Evolutionary conservation across 2,329 filamentous ascomycete genomes (phyloP).

Genomic region (Calonectria pteridis): DNA sequence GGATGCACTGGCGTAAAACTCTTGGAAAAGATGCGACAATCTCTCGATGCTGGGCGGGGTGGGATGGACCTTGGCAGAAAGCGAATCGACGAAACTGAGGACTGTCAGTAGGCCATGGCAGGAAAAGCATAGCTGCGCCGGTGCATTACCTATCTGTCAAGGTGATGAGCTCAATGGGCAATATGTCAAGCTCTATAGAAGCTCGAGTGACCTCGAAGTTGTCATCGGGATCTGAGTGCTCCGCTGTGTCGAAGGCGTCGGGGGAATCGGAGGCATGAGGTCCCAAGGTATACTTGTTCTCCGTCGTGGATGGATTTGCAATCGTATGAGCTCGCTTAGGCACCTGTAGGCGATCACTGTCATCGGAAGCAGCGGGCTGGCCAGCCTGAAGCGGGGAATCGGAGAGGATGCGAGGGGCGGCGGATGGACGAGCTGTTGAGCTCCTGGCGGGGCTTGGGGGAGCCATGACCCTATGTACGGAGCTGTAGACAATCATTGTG

Average conservation of each 20-base stretch:
- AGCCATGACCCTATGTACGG: conserved; percentile 50
- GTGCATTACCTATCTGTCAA: conserved; percentile 81
- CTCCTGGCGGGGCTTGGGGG: conserved; percentile 46
- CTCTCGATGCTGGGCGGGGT: conserved; percentile 86
- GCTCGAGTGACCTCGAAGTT: conserved; percentile 60
- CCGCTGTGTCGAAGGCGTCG: conserved; percentile 64
- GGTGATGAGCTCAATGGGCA: conserved; percentile 93
- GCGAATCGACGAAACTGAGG: conserved; percentile 86
- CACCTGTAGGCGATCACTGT: conserved; percentile 48
- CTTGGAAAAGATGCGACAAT: conserved; percentile 89
- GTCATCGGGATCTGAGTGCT: conserved; percentile 59
- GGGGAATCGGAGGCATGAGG: conserved; percentile 45
- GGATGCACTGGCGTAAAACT: conserved; percentile 88
- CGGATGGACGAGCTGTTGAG: conserved; percentile 46
- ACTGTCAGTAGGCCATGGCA: conserved; percentile 20
- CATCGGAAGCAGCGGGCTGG: conserved; percentile 41
- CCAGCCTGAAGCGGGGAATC: conserved; percentile 38
- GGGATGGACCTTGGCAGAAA: conserved; percentile 88
- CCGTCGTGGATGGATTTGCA: conserved; percentile 53
- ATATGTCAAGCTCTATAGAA: conserved; percentile 83
- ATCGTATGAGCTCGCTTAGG: conserved; percentile 63
- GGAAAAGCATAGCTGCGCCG: conserved; percentile 8
- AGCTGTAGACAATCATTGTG: conserved; percentile 46
- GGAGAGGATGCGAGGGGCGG: conserved; percentile 47
- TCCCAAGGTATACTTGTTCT: conserved; percentile 31